phyloP scores from a whole-genome alignment of 2,329 filamentous ascomycete species.

The Aspergillus sojae region DNA sequence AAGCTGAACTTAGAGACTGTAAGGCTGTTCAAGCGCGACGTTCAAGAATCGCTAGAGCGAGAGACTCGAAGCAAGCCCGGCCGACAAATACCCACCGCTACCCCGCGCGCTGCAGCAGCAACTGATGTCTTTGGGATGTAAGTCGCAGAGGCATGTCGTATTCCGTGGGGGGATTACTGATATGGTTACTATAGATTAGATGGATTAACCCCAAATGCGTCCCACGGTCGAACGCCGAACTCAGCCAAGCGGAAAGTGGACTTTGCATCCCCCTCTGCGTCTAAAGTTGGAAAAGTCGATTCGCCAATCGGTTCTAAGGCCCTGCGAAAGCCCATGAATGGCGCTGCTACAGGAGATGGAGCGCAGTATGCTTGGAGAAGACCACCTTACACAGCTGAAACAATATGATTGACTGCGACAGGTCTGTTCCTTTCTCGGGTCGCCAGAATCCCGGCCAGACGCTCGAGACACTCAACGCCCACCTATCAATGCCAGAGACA shows the following conservation, averaged over 20 bases:
- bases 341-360: slow-evolving; percentile 28
- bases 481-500: slow-evolving; percentile 67
- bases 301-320: slow-evolving; percentile 53
- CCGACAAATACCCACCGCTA: slow-evolving; percentile 58
- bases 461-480: slow-evolving; percentile 78
- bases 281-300: slow-evolving; percentile 49
- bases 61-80: slow-evolving; percentile 66
- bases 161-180: neutral
- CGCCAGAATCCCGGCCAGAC: slow-evolving; percentile 79
- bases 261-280: slow-evolving; percentile 49
- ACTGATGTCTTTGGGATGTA: slow-evolving; percentile 84
- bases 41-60: slow-evolving; percentile 82
- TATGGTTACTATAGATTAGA: slow-evolving; percentile 56
- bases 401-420: slow-evolving; percentile 31
- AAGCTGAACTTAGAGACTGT: slow-evolving; percentile 71
- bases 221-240: slow-evolving; percentile 36
- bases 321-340: slow-evolving; percentile 38
- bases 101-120: slow-evolving; percentile 62
- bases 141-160: slow-evolving; percentile 26
- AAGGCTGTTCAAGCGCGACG: slow-evolving; percentile 78
- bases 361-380: slow-evolving; percentile 38
- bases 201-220: slow-evolving; percentile 68
- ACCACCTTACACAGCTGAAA: neutral
- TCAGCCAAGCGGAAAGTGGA: slow-evolving; percentile 58
- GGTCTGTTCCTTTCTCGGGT: slow-evolving; percentile 70